These are phyloP conservation scores for Kodamaea neixiangensis DNA, from an alignment of 805 yeast genomes.

Conservation along the genomic window DNA sequence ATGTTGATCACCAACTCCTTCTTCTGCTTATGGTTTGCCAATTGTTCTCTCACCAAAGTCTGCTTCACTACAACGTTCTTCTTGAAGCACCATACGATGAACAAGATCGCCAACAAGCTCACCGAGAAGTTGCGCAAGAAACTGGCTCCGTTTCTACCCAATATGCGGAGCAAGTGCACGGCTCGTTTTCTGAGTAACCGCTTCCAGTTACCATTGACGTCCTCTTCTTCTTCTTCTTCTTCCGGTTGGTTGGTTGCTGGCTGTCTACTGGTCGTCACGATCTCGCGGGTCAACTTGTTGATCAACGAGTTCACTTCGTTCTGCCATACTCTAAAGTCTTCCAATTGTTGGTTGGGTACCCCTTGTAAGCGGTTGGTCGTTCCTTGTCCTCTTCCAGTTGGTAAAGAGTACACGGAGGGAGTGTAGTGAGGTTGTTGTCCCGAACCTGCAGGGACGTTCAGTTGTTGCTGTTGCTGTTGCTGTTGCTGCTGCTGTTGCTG, in stretches of 20 bases:
- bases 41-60: conserved; percentile 39
- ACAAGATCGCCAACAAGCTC: conserved; percentile 38
- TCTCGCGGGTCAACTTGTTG: conserved; percentile 46
- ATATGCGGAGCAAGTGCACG: conserved; percentile 22
- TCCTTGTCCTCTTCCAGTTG: conserved; percentile 6
- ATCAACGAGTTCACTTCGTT: conserved; percentile 51
- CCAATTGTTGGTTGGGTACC: conserved; percentile 17
- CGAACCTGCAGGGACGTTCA: conserved; percentile 9
- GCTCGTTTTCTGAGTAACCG: conserved; percentile 3
- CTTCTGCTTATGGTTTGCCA: conserved; percentile 19
- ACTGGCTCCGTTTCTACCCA: conserved; percentile 31
- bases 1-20: conserved; percentile 45
- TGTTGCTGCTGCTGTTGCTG: background rate
- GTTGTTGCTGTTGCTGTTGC: conserved; percentile 6
- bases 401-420: conserved; percentile 17
- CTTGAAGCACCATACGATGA: conserved; percentile 44
- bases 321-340: conserved; percentile 55
- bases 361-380: background rate
- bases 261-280: conserved; percentile 9
- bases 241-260: background rate
- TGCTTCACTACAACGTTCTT: conserved; percentile 39
- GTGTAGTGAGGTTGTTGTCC: conserved; percentile 7
- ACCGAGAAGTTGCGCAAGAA: conserved; percentile 37
- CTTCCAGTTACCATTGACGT: conserved; percentile 3
- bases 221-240: conserved; percentile 1